A percentile compares a stretch with the other conserved stretches of the same genome.
Evolutionary conservation across 495 filamentous ascomycete genomes (phyloP).

Genomic region (Podospora sp.): DNA sequence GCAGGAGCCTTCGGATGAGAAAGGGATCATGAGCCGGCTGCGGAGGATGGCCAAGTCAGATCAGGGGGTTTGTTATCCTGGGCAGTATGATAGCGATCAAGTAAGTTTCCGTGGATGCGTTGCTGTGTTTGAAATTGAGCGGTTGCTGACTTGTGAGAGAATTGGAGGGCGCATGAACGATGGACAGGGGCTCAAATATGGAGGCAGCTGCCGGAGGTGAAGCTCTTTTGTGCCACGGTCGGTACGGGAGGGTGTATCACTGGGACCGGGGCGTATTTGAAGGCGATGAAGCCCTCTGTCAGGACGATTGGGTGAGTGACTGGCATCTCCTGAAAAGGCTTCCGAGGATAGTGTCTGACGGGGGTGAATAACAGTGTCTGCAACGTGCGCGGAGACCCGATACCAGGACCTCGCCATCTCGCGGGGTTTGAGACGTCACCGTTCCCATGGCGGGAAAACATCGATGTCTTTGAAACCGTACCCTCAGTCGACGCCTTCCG

Average conservation of each 20-base stretch:
- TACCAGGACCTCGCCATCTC: constrained; percentile 59
- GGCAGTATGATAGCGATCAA: constrained; percentile 61
- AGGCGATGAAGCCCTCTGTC: constrained; percentile 54
- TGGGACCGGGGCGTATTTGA: constrained; percentile 58
- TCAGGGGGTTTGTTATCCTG: constrained; percentile 52
- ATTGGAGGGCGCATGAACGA: constrained; percentile 61
- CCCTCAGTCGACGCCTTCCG: constrained; percentile 56
- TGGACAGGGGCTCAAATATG: constrained; percentile 65
- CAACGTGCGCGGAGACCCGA: constrained; percentile 57
- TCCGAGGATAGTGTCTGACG: background rate
- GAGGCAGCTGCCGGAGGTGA: constrained; percentile 60
- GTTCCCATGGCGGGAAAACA: constrained; percentile 60
- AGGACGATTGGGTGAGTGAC: constrained; percentile 30
- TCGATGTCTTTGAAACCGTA: constrained; percentile 59
- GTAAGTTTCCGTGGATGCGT: constrained; percentile 23
- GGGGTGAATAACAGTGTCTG: constrained; percentile 40
- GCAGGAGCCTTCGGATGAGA: constrained; percentile 56
- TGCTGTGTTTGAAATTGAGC: background rate
- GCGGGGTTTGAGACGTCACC: constrained; percentile 54
- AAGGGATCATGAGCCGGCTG: constrained; percentile 56
- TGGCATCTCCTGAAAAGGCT: background rate
- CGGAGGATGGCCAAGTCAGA: constrained; percentile 43
- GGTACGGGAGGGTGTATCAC: constrained; percentile 57
- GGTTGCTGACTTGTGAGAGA: constrained; percentile 32
- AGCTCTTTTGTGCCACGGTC: constrained; percentile 60